Evolutionary conservation across 2,329 filamentous ascomycete species (phyloP).

Genomic region (Beauveria caledonica): DNA sequence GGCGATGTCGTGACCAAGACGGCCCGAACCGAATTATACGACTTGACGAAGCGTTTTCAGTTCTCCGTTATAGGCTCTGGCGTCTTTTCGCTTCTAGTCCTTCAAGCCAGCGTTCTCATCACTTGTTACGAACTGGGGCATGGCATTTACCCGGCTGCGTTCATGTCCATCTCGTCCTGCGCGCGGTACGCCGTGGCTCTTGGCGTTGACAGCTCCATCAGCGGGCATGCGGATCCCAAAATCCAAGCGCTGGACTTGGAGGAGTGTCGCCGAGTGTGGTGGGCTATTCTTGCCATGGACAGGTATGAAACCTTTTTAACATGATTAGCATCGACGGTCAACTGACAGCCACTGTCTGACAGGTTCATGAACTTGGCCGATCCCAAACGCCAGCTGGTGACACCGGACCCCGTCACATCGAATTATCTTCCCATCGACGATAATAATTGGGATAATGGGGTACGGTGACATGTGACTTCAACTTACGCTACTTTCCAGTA

Average conservation of each 20-base stretch:
- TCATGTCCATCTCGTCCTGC: slow-evolving; percentile 12
- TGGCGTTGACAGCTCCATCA: slow-evolving; percentile 11
- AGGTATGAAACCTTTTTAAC: background rate
- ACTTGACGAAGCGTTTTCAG: slow-evolving; percentile 11
- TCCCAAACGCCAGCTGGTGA: slow-evolving; percentile 10
- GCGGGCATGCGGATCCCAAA: background rate
- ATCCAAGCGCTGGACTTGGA: slow-evolving; percentile 11
- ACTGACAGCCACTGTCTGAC: background rate
- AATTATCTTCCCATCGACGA: slow-evolving; percentile 12
- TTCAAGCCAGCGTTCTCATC: slow-evolving; percentile 12
- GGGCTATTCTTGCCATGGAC: slow-evolving; percentile 14
- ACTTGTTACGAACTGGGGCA: slow-evolving; percentile 12
- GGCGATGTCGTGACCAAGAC: background rate
- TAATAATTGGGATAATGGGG: slow-evolving; percentile 11
- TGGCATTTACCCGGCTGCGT: slow-evolving; percentile 12
- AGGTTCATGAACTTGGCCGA: slow-evolving; percentile 11
- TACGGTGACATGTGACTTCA: background rate
- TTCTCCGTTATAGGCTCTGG: slow-evolving; percentile 7
- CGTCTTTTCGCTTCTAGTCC: slow-evolving; percentile 10
- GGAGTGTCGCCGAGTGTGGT: slow-evolving; percentile 14
- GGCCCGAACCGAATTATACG: slow-evolving; percentile 9
- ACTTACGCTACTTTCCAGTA: no score
- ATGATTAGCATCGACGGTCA: background rate
- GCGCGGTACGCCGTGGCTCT: slow-evolving; percentile 12
- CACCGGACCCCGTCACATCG: slow-evolving; percentile 11